Percentiles rank a stretch among this genome's conserved stretches.
Conservation (phyloP, 176 grass and related monocot genomes). For the Phoenix dactylifera region DNA sequence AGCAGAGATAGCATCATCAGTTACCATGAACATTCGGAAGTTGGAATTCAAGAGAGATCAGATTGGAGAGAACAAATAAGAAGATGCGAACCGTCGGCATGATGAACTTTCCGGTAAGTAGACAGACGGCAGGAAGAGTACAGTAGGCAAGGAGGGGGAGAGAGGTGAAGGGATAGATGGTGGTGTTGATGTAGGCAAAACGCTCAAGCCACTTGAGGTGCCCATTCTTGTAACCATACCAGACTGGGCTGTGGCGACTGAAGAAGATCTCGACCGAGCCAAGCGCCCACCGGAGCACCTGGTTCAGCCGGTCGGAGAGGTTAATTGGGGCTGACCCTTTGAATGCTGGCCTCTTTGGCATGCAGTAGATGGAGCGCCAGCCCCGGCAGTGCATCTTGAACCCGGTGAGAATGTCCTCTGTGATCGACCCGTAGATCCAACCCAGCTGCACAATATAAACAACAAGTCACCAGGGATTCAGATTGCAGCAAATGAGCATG, state of each 20-base stretch:
- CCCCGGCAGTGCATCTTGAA: conserved; percentile 99
- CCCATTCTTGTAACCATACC: conserved; percentile 88
- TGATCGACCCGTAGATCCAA: conserved; percentile 99
- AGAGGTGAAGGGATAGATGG: conserved; percentile 97
- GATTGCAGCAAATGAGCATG: too few species aligned
- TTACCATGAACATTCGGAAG: too few species aligned
- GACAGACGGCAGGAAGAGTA: conserved; percentile 84
- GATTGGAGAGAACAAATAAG: too few species aligned
- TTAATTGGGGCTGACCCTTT: conserved; percentile 97
- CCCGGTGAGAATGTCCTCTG: conserved; percentile 91
- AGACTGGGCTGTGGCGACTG: conserved; percentile 79
- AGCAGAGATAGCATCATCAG: background rate
- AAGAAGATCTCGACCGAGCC: conserved; percentile 99
- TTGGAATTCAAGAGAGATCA: too few species aligned
- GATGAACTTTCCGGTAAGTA: conserved; percentile 99
- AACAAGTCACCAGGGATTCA: background rate
- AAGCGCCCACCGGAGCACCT: conserved; percentile 95
- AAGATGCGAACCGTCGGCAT: conserved; percentile 69
- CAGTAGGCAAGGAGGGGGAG: conserved; percentile 91
- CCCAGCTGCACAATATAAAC: conserved; percentile 45
- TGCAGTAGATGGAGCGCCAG: conserved; percentile 98
- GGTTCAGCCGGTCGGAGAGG: conserved; percentile 89
- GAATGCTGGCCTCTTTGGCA: conserved; percentile 75
- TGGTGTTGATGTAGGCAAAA: conserved; percentile 99
- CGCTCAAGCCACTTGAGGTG: conserved; percentile 99